A percentile compares a stretch with the other conserved stretches of the same genome.
These are phyloP conservation scores for Musa troglodytarum DNA, from an alignment of 176 grass and related monocot genomes.

Conservation along the genomic window DNA sequence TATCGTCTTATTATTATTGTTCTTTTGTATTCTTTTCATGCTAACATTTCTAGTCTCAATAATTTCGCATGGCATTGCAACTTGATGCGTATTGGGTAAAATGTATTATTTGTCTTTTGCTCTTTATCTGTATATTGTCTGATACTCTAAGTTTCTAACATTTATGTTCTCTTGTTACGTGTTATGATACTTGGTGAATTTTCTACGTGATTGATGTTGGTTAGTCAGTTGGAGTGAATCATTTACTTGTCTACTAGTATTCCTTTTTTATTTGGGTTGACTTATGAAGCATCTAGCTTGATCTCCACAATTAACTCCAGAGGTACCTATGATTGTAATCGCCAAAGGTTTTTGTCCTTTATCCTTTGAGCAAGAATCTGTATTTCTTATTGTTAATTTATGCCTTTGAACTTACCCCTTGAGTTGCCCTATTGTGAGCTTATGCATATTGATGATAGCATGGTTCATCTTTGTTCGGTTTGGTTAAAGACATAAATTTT, in stretches of 20 bases:
- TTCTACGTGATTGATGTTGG: neutral
- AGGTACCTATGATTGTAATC: too few relatives aligned
- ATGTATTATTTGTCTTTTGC: neutral
- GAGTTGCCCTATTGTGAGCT: neutral
- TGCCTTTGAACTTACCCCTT: neutral
- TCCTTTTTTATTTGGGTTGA: neutral
- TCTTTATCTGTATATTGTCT: neutral
- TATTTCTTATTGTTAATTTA: neutral
- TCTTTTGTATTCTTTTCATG: neutral
- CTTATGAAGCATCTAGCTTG: neutral
- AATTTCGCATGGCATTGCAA: neutral
- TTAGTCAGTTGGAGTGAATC: too few relatives aligned
- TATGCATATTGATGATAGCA: neutral
- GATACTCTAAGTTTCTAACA: neutral
- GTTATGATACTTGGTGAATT: neutral
- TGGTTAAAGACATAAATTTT: too few relatives aligned
- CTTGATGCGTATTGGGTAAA: neutral
- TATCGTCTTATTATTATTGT: neutral
- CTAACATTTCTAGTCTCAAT: neutral
- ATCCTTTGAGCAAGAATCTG: neutral
- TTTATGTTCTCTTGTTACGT: neutral
- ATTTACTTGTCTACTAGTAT: neutral
- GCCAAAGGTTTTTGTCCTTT: neutral
- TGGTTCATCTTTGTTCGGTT: too few relatives aligned
- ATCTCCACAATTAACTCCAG: neutral